These are phyloP conservation scores for Thalia dealbata DNA, from an alignment of 176 grass and related monocot species.

Conservation along the genomic window DNA sequence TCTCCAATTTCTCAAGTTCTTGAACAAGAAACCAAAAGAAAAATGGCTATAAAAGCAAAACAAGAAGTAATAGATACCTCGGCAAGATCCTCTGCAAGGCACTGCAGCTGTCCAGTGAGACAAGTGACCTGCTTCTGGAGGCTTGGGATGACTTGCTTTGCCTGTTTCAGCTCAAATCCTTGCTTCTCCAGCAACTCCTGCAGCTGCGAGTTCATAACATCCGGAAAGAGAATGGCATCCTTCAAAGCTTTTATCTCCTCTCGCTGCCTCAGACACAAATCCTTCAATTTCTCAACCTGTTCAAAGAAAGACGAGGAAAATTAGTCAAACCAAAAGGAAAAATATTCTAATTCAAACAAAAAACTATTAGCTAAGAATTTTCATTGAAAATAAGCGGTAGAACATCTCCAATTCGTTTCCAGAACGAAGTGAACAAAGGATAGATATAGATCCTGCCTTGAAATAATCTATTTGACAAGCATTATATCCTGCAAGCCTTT, in stretches of 20 bases:
- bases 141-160: constrained; percentile 38
- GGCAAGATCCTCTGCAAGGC: constrained; percentile 85
- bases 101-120: constrained; percentile 78
- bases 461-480: background rate
- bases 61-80: constrained; percentile 27
- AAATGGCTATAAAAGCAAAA: background rate
- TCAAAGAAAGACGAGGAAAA: background rate
- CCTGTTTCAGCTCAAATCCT: constrained; percentile 33
- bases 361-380: too few relatives aligned
- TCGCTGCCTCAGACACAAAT: constrained; percentile 77
- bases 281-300: constrained; percentile 82
- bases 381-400: background rate
- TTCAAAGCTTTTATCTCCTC: constrained; percentile 87
- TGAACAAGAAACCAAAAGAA: background rate
- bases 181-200: constrained; percentile 28
- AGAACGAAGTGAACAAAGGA: background rate
- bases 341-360: background rate
- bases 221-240: constrained; percentile 77
- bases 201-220: constrained; percentile 22
- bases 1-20: background rate
- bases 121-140: constrained; percentile 74
- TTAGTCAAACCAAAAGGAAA: background rate
- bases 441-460: background rate
- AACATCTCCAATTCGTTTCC: background rate
- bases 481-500: too few relatives aligned